These are phyloP conservation scores for Lathyrus aphaca DNA, from an alignment of 306 rosid species.

Conservation along the genomic window DNA sequence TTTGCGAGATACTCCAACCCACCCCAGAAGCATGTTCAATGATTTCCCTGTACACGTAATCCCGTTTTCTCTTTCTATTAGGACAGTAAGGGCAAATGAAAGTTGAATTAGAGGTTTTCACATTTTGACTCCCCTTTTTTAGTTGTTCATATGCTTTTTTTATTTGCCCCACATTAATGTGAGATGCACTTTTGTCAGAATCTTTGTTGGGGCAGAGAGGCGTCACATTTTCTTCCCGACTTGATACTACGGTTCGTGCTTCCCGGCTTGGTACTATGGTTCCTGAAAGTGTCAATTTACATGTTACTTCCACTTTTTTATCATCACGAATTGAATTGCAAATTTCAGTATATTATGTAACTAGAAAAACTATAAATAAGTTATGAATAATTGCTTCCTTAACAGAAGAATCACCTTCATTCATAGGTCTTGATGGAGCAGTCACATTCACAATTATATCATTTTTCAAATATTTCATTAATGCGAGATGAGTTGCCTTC, in stretches of 20 bases:
- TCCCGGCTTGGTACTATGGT: conserved; percentile 19
- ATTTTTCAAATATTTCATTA: conserved; percentile 66
- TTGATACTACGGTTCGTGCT: conserved; percentile 44
- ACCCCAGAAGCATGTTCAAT: conserved; percentile 96
- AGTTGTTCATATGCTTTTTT: conserved; percentile 59
- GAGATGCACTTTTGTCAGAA: conserved; percentile 57
- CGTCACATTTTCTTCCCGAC: conserved; percentile 41
- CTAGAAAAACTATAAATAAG: conserved; percentile 21
- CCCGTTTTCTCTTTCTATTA: conserved; percentile 61
- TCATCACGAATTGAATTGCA: not conserved
- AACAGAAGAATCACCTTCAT: conserved; percentile 46
- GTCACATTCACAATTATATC: conserved; percentile 51
- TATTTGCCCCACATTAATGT: conserved; percentile 47
- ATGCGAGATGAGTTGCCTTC: conserved; percentile 85
- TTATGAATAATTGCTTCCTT: too few species aligned
- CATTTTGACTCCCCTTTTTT: conserved; percentile 62
- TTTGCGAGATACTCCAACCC: conserved; percentile 75
- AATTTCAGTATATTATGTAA: conserved; percentile 26
- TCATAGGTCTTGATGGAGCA: conserved; percentile 54
- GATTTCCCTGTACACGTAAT: conserved; percentile 65
- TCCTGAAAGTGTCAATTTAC: conserved; percentile 45
- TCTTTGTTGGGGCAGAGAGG: conserved; percentile 54
- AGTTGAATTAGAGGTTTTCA: conserved; percentile 62
- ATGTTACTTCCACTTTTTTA: conserved; percentile 4
- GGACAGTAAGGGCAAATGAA: conserved; percentile 86